These are phyloP conservation scores for Neurospora sp. DNA, from an alignment of 495 filamentous ascomycete genomes.

Conservation along the genomic window DNA sequence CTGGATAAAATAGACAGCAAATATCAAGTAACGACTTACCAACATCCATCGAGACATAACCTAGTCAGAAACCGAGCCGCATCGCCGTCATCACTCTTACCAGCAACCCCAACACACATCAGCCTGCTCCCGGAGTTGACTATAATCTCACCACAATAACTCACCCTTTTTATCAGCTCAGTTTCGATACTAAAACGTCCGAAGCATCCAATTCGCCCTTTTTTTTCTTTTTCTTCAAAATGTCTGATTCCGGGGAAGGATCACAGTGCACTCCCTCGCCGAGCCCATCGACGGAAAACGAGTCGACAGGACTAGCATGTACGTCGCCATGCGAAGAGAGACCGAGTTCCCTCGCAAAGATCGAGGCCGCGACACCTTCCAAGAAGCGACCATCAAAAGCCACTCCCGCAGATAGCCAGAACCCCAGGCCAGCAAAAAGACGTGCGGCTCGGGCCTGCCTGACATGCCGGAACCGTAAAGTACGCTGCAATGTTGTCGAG, in stretches of 20 bases:
- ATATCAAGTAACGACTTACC: not conserved
- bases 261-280: not conserved
- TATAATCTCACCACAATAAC: not conserved
- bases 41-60: not conserved
- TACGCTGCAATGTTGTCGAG: constrained; percentile 89
- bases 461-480: constrained; percentile 77
- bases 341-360: constrained; percentile 1
- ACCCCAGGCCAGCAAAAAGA: constrained; percentile 48
- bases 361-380: constrained; percentile 12
- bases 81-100: not conserved
- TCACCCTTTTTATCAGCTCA: not conserved
- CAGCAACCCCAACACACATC: not conserved
- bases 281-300: not conserved
- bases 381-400: constrained; percentile 25
- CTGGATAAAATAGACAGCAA: not conserved
- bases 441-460: constrained; percentile 82
- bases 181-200: not conserved
- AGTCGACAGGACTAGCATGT: not conserved
- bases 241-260: not conserved
- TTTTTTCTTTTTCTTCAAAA: not conserved
- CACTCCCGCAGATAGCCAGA: constrained; percentile 16
- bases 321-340: constrained; percentile 2
- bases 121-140: not conserved
- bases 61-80: not conserved
- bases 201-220: not conserved